These are phyloP conservation scores for rapeseed (Brassica napus) DNA, from an alignment of 345 rosid genomes.

Conservation along the genomic window DNA sequence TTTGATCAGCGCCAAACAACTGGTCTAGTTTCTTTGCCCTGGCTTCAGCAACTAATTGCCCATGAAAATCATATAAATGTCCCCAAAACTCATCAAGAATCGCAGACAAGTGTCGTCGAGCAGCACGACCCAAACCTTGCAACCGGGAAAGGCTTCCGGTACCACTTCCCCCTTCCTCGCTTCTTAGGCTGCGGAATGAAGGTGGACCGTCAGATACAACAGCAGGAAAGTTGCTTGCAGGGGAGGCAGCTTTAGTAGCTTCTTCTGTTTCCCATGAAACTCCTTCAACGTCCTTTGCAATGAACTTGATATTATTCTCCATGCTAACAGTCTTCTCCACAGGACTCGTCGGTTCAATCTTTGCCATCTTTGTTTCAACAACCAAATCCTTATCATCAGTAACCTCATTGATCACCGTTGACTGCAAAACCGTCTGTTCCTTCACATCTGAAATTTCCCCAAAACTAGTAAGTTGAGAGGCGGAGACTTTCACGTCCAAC, in stretches of 20 bases:
- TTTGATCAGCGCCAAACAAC: conserved; percentile 55
- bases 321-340: conserved; percentile 56
- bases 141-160: conserved; percentile 90
- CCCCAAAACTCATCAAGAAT: conserved; percentile 95
- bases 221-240: conserved; percentile 48
- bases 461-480: conserved; percentile 30
- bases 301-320: conserved; percentile 44
- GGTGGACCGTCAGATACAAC: conserved; percentile 70
- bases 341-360: conserved; percentile 44
- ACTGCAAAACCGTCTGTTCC: conserved; percentile 27
- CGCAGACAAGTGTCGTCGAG: conserved; percentile 75
- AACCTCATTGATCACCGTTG: conserved; percentile 44
- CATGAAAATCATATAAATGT: conserved; percentile 79
- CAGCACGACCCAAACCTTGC: conserved; percentile 95
- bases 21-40: conserved; percentile 61
- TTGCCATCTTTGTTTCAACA: conserved; percentile 42
- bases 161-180: conserved; percentile 85
- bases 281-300: conserved; percentile 64
- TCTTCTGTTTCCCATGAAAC: conserved; percentile 75
- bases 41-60: conserved; percentile 68
- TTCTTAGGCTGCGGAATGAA: conserved; percentile 75
- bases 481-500: conserved; percentile 38
- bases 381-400: conserved; percentile 42
- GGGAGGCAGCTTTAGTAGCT: conserved; percentile 46
- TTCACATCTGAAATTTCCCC: conserved; percentile 28